phyloP scores from a whole-genome alignment of 1,284 basidiomycete genomes.

The Wallemia hederae region DNA sequence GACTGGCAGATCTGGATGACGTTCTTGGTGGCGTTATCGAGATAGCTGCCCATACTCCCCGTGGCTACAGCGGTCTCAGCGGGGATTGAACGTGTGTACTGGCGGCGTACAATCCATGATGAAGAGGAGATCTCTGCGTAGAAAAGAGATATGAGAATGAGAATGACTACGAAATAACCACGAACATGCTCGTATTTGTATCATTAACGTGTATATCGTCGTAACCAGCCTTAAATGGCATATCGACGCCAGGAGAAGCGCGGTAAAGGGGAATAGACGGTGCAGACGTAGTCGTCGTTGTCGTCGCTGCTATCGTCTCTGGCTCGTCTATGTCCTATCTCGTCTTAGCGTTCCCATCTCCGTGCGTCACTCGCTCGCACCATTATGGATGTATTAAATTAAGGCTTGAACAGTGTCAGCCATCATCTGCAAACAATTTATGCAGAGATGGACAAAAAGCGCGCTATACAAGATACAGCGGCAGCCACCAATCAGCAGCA shows the following conservation, averaged over 20 bases:
- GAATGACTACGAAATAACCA: neutral
- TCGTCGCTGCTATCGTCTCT: no score
- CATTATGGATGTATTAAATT: no score
- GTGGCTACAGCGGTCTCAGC: no score
- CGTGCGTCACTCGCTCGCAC: no score
- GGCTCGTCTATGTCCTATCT: no score
- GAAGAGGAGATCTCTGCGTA: neutral
- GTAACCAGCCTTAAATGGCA: neutral
- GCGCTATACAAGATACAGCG: neutral
- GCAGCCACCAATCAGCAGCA: neutral
- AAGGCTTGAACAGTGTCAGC: no score
- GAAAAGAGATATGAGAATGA: neutral
- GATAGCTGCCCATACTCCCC: neutral
- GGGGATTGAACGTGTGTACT: no score
- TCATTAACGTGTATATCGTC: neutral
- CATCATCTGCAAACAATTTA: neutral
- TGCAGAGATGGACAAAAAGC: neutral
- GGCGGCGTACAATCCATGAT: no score
- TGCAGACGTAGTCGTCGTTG: no score
- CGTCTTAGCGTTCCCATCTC: no score
- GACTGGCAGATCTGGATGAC: constrained; percentile 88
- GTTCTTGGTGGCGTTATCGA: constrained; percentile 54
- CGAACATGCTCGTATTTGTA: neutral
- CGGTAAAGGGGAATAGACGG: neutral
- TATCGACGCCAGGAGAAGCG: neutral